These are phyloP conservation scores for Anethum foeniculum DNA, from an alignment of 140 eudicot genomes.

Conservation along the genomic window DNA sequence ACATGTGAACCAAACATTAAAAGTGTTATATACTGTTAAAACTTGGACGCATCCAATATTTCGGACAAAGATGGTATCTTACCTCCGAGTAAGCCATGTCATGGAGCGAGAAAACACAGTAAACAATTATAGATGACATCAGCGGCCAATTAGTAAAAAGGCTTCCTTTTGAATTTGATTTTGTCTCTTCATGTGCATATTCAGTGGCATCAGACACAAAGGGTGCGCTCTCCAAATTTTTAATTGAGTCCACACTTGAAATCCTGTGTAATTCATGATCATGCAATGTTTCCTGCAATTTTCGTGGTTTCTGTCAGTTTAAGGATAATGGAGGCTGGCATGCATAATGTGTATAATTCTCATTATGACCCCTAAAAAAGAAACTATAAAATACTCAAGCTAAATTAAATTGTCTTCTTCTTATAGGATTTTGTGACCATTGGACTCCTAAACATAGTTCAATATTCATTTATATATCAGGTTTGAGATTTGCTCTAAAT, in stretches of 20 bases:
- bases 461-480: too few species aligned
- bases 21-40: neutral
- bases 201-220: neutral
- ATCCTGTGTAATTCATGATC: neutral
- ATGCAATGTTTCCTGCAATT: conserved; percentile 5
- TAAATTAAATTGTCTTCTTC: too few species aligned
- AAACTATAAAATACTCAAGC: neutral
- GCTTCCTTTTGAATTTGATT: neutral
- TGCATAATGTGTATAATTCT: neutral
- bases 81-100: conserved; percentile 6
- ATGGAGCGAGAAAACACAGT: neutral
- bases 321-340: neutral
- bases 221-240: neutral
- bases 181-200: neutral
- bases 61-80: neutral
- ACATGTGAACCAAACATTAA: neutral
- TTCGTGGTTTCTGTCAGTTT: neutral
- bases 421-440: neutral
- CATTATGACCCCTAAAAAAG: neutral
- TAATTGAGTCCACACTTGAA: neutral
- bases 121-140: conserved; percentile 1
- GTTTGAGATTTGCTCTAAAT: too few species aligned
- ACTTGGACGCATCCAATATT: neutral
- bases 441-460: neutral
- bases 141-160: neutral